Evolutionary conservation across 129 eudicot genomes (phyloP), one percentile per base, ranked within the genome.

Genomic region (Tanacetum coccineum): DNA sequence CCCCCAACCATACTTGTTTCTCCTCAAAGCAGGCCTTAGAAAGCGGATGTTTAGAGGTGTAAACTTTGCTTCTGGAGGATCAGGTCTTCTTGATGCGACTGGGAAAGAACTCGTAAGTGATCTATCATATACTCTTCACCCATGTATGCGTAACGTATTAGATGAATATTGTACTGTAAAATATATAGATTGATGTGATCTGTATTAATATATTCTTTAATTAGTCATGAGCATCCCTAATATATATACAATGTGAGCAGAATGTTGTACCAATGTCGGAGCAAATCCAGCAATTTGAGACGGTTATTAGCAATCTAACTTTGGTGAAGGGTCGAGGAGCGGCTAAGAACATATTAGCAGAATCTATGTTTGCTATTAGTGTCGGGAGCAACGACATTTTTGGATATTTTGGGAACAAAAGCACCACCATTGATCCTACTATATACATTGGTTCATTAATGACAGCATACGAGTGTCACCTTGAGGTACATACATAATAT

Each of bases 321-420:
- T 55, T 42, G n/a, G 50, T 59, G 39, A 73, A 66, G 61, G 88
- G 95, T 22, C 50, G 30, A 52, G 40, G 46, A 7, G 59, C 60
- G 17, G 61, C 94, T 58, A 59, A 67, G 15, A 50, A 40, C 26
- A 7, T 77, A n/a, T 67, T 86, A 13, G 44, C 72, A 4, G 78
- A 71, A 70, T 83, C 91, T 3, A 4, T 89, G 57, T 77, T 86
- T 57, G 73, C 70, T 56, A 80, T 89, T 74, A 81, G 85, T 21
- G 64, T 73, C 0, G 90, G 95, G 17, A 81, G 84, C 85, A 86
- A 83, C 17, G 91, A 89, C 74, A 83, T 86, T 61, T 80, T 86
- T 12, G 88, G 71, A 15, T 80, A 86, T 76, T 86, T 89, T 39
- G 13, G 2, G 6, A 75, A 65, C 30, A 77, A 52, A 30, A 72